Base-by-base conservation (phyloP, 1,284 basidiomycete species). In the Apiotrichum akiyoshidainum region DNA sequence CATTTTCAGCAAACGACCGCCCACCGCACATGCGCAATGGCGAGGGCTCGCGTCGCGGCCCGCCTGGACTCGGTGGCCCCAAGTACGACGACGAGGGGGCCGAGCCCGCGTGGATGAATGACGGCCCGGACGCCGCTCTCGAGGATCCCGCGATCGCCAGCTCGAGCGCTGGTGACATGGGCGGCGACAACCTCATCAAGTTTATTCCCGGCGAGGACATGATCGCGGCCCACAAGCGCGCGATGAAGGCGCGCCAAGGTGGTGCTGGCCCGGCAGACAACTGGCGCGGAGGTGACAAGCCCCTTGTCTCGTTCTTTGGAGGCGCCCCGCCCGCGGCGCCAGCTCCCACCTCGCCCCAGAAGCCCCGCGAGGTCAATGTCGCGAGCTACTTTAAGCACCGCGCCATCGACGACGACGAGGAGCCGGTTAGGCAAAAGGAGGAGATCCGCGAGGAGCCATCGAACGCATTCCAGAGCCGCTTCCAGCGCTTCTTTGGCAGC, bases 91-190 rank as follows among this genome's bases (percentile, higher is more conserved):
- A 77, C 10, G 74, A 76, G 19, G 57, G 50, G 2, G 46, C 58
- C n/a, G 68, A 73, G 58, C 75, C 75, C 1, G 72, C 71, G 11
- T 77, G 75, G 75, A 72, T 77, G 72, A 68, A 70, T 50, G 73
- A 77, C 47, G 61, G 51, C 7, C 40, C 60, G 37, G 21, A 17
- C 17, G 35, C 57, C 19, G 59, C 51, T 17, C 47, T 64, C 9
- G 64, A 58, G 4, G 69, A 71, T 52, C 68, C 68, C 12, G 69
- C 70, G 16, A 69, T 70, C 34, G 63, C 61, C 7, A 60, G 60
- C 42, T 41, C 61, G 16, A 52, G 45, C 46, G 53, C 45, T 3
- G 40, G 40, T n/a, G 50, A n/a, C 4, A 47, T 22, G 16, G 35
- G 50, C 7, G 45, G 26, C 16, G 71, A 74, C 47, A 42, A 49